Evolutionary conservation across 2,329 filamentous ascomycete species (phyloP).

Genomic region (Curvularia sp.): DNA sequence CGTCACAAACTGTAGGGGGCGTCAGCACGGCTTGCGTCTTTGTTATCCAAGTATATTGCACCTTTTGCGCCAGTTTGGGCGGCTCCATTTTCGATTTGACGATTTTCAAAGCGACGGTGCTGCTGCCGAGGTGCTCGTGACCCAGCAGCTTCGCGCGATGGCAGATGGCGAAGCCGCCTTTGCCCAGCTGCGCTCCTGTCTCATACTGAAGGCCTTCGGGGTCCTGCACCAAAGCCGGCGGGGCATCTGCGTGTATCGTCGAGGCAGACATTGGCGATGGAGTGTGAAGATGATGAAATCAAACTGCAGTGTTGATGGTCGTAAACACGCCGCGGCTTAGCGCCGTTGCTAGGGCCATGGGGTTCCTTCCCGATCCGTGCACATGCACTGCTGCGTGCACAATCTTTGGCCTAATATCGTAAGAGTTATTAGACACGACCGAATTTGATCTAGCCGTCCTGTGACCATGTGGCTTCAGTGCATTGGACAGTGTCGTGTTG

Average conservation of each 20-base stretch:
- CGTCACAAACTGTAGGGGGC: slow-evolving; percentile 65
- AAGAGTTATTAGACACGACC: neutral
- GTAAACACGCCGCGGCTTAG: slow-evolving; percentile 21
- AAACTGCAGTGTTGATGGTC: slow-evolving; percentile 35
- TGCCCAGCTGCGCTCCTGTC: slow-evolving; percentile 76
- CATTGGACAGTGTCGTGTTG: slow-evolving; percentile 5
- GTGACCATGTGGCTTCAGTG: slow-evolving; percentile 8
- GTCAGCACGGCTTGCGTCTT: slow-evolving; percentile 30
- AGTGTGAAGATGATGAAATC: slow-evolving; percentile 34
- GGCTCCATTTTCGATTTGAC: slow-evolving; percentile 82
- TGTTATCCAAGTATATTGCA: slow-evolving; percentile 49
- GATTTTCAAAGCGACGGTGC: slow-evolving; percentile 79
- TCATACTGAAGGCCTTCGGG: slow-evolving; percentile 75
- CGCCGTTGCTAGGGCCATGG: slow-evolving; percentile 21
- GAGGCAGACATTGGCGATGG: slow-evolving; percentile 50
- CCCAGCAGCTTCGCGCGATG: slow-evolving; percentile 73
- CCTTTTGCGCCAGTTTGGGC: slow-evolving; percentile 84
- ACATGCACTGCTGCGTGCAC: slow-evolving; percentile 15
- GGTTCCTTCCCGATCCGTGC: slow-evolving; percentile 13
- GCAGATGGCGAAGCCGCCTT: slow-evolving; percentile 84
- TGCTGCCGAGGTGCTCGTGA: slow-evolving; percentile 63
- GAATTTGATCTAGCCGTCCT: slow-evolving; percentile 5
- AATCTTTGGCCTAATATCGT: slow-evolving; percentile 6
- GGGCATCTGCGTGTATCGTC: slow-evolving; percentile 60
- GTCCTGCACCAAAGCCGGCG: slow-evolving; percentile 67